Evolutionary conservation across 2,329 filamentous ascomycete genomes (phyloP).

Genomic region (Chaetomium sp.): DNA sequence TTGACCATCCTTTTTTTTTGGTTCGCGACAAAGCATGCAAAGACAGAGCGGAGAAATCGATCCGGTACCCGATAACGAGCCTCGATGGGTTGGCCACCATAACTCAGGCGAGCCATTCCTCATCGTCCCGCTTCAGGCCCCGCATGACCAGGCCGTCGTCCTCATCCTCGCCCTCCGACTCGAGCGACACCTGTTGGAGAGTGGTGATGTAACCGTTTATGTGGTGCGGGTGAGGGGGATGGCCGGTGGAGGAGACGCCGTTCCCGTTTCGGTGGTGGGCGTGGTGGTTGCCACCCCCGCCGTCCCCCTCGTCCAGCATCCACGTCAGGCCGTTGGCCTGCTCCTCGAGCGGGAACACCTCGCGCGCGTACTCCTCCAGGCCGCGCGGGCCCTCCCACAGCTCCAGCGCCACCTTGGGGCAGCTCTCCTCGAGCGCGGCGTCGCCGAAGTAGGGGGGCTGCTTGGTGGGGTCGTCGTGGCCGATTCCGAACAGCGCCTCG

Average conservation of each 20-base stretch:
- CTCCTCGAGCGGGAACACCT: slow-evolving; percentile 93
- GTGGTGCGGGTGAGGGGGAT: slow-evolving; percentile 20
- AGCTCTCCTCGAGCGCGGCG: slow-evolving; percentile 58
- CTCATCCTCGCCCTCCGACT: slow-evolving; percentile 54
- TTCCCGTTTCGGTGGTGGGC: slow-evolving; percentile 37
- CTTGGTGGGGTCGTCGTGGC: slow-evolving; percentile 54
- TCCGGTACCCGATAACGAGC: neutral
- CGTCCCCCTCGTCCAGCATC: slow-evolving; percentile 69
- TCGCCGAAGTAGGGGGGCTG: slow-evolving; percentile 68
- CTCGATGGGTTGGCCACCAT: neutral
- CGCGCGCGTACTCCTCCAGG: slow-evolving; percentile 90
- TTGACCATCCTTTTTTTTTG: slow-evolving; percentile 10
- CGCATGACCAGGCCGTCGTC: slow-evolving; percentile 63
- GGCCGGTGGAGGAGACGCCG: slow-evolving; percentile 9
- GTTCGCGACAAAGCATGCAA: slow-evolving; percentile 11
- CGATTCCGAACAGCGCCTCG: slow-evolving; percentile 59
- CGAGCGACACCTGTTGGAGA: slow-evolving; percentile 38
- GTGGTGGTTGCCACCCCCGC: slow-evolving; percentile 37
- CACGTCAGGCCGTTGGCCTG: slow-evolving; percentile 90
- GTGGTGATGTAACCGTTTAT: slow-evolving; percentile 40
- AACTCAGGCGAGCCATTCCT: slow-evolving; percentile 59
- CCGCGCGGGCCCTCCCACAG: slow-evolving; percentile 91
- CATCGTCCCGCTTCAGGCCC: slow-evolving; percentile 58
- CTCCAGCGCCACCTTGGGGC: slow-evolving; percentile 73
- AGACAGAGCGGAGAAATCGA: slow-evolving; percentile 1